Percentiles rank a stretch among this genome's conserved stretches.
These are phyloP conservation scores for Ploettnerulaceae sp. DNA, from an alignment of 2,329 filamentous ascomycete genomes.

Conservation along the genomic window DNA sequence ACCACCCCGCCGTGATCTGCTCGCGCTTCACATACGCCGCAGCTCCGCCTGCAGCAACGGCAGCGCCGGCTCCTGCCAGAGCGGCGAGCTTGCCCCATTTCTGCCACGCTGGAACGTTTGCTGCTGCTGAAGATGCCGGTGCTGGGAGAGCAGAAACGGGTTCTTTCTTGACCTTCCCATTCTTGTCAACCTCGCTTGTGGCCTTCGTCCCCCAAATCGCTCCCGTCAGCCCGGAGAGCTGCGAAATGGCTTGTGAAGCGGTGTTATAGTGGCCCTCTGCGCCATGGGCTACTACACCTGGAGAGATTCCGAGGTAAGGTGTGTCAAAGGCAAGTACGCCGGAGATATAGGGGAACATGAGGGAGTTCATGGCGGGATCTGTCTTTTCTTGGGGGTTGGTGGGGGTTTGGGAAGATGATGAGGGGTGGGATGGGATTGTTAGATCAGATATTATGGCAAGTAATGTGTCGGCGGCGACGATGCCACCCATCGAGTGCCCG, in stretches of 20 bases:
- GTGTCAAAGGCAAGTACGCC: constrained; percentile 92
- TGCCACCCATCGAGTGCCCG: constrained; percentile 89
- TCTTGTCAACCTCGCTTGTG: constrained; percentile 30
- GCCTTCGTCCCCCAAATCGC: constrained; percentile 58
- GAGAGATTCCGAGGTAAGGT: constrained; percentile 78
- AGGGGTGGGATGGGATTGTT: constrained; percentile 21
- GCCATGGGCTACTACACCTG: constrained; percentile 77
- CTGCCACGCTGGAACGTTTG: constrained; percentile 52
- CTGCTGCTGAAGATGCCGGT: constrained; percentile 37
- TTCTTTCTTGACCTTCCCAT: constrained; percentile 33
- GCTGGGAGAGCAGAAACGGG: constrained; percentile 37
- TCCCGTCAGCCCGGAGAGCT: constrained; percentile 60
- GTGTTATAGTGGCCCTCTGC: constrained; percentile 83
- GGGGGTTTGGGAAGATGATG: constrained; percentile 6
- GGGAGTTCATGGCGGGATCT: constrained; percentile 43
- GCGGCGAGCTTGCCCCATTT: constrained; percentile 82
- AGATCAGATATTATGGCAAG: constrained; percentile 53
- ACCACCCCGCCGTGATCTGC: constrained; percentile 68
- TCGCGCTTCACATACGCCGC: constrained; percentile 84
- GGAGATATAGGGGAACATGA: constrained; percentile 93
- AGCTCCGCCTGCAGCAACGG: constrained; percentile 75
- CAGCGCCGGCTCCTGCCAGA: constrained; percentile 77
- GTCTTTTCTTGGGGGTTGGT: not conserved
- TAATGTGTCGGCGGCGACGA: constrained; percentile 85
- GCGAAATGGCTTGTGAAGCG: constrained; percentile 62